Conservation (phyloP, 2,329 filamentous ascomycete genomes). For the Mollisiaceae sp. region DNA sequence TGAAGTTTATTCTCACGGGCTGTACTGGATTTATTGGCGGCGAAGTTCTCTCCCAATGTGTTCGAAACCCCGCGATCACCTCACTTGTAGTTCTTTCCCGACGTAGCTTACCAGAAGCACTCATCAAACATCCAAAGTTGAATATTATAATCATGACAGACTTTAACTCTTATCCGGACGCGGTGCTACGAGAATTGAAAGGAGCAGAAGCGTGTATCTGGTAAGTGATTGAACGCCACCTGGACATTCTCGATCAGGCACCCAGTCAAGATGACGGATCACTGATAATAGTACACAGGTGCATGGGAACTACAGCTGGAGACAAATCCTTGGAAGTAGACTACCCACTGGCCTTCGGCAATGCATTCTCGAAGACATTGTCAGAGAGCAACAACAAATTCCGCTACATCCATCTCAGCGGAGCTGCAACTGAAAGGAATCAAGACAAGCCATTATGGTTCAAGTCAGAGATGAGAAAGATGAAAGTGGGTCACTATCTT, state of each 20-base stretch:
- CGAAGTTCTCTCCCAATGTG: slow-evolving; percentile 57
- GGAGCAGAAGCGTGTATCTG: slow-evolving; percentile 34
- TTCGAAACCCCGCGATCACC: slow-evolving; percentile 55
- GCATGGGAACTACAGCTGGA: slow-evolving; percentile 40
- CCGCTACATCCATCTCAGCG: slow-evolving; percentile 49
- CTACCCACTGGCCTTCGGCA: slow-evolving; percentile 28
- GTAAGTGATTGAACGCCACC: slow-evolving; percentile 10
- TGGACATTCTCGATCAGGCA: neutral
- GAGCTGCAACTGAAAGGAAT: slow-evolving; percentile 47
- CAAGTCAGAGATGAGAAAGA: slow-evolving; percentile 46
- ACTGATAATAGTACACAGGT: slow-evolving; percentile 54
- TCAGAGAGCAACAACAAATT: slow-evolving; percentile 45
- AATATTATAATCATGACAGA: slow-evolving; percentile 42
- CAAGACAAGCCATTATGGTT: slow-evolving; percentile 48
- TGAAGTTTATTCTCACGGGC: slow-evolving; percentile 66
- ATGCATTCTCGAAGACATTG: slow-evolving; percentile 22
- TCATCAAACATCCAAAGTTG: slow-evolving; percentile 53
- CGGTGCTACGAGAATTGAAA: slow-evolving; percentile 34
- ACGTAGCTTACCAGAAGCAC: slow-evolving; percentile 48
- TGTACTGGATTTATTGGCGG: slow-evolving; percentile 62
- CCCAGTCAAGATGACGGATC: slow-evolving; percentile 40
- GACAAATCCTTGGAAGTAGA: slow-evolving; percentile 27
- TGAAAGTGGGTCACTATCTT: slow-evolving; percentile 17
- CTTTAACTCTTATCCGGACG: slow-evolving; percentile 27
- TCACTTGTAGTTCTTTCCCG: slow-evolving; percentile 57